Percentiles rank a stretch among this genome's conserved stretches.
These are phyloP conservation scores for Solanum bukasovii DNA, from an alignment of 257 asterid species.

Conservation along the genomic window DNA sequence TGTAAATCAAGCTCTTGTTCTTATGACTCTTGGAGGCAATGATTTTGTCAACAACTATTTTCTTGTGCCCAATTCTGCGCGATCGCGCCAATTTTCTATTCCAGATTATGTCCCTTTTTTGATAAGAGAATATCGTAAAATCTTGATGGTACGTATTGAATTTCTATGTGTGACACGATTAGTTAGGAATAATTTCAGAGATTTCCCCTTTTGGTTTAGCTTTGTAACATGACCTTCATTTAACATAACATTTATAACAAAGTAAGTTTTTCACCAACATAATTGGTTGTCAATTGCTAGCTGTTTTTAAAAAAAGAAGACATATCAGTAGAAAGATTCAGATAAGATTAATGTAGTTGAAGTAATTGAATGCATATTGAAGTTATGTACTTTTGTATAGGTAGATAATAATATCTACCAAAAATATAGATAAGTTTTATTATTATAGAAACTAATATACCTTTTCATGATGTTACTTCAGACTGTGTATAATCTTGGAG, in stretches of 20 bases:
- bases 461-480: conserved; percentile 1
- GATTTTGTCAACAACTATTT: conserved; percentile 85
- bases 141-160: conserved; percentile 28
- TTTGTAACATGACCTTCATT: not conserved
- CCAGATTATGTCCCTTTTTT: conserved; percentile 47
- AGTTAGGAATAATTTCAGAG: not conserved
- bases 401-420: not conserved
- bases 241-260: not conserved
- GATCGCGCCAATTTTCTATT: conserved; percentile 55
- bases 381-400: not conserved
- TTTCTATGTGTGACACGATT: not conserved
- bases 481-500: conserved; percentile 49
- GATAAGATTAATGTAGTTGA: not conserved
- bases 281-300: not conserved
- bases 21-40: conserved; percentile 78
- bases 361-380: not conserved
- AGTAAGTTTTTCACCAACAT: not conserved
- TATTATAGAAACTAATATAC: not conserved
- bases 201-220: not conserved
- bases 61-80: conserved; percentile 53
- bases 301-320: not conserved
- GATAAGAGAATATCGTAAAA: conserved; percentile 62
- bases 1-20: conserved; percentile 53
- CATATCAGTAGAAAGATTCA: not conserved
- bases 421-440: not conserved